Base-by-base conservation (phyloP, 257 asterid species). In the Henckelia pumila region DNA sequence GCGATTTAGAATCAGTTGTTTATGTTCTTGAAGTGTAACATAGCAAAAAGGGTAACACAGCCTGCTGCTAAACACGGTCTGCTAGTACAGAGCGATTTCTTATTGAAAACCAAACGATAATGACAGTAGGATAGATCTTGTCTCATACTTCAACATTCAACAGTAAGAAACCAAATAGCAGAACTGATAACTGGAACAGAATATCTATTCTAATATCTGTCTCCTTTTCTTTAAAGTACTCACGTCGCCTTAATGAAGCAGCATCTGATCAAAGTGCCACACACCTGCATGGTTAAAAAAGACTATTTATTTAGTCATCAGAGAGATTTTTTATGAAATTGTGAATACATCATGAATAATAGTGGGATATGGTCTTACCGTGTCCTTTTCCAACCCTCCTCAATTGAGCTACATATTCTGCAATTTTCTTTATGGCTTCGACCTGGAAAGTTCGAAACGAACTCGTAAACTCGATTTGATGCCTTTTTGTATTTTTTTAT, bases 331-430 rank as follows among this genome's bases (percentile, higher is more conserved):
- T 9, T 0, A 19, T 20, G 59, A 25, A 17, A 14, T 17, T 47
- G 72, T 26, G 52, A 37, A 24, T 62, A 10, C 33, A 19, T 5
- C 40, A 49, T 33, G 32, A 62, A 68, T 19, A 2, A 23, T 7
- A 2, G 20, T 37, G 1, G 24, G 49, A 44, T 50, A 0, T 44
- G 44, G 71, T 64, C 77, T 4, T 89, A 89, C 98, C 96, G 14
- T 87, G 95, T 70, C 95, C 98, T 77, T 87, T 89, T 44, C 98
- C 98, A 29, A 89, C 88, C 90, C 85, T 85, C 75, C 96, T 86
- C 76, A 92, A 56, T 59, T 92, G 96, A 73, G 95, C 76, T 33
- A 89, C 84, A 71, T 89, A 92, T 33, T 84, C 96, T 52, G 96
- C 63, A 19, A 86, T 79, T 71, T 78, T 89, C 85, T 83, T 89